Conservation (phyloP, 257 asterid species). For the Solanum habrochaites region DNA sequence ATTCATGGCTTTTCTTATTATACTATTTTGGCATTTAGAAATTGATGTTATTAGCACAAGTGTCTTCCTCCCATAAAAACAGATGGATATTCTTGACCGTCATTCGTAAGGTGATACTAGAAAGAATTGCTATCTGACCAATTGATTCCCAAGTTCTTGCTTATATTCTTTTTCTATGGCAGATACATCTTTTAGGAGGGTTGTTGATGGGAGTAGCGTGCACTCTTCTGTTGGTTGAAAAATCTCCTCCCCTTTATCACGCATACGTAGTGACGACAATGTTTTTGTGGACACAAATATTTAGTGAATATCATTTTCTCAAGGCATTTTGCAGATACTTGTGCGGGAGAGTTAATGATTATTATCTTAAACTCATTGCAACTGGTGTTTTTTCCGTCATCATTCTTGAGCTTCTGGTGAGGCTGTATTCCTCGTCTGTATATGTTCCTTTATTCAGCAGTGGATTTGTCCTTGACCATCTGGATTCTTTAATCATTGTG, state of each 20-base stretch:
- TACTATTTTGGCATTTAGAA: neutral
- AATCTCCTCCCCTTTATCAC: conserved; percentile 86
- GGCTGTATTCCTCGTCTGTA: conserved; percentile 1
- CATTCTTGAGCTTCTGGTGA: conserved; percentile 91
- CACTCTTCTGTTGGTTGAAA: conserved; percentile 56
- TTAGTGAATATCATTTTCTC: conserved; percentile 59
- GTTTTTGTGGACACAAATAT: conserved; percentile 84
- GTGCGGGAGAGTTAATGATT: conserved; percentile 26
- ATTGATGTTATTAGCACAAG: neutral
- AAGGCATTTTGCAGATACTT: conserved; percentile 52
- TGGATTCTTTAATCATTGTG: conserved; percentile 4
- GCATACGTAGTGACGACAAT: conserved; percentile 77
- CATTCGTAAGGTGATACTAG: neutral
- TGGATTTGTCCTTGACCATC: neutral
- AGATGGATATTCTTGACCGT: neutral
- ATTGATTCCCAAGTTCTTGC: neutral
- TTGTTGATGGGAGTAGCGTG: conserved; percentile 48
- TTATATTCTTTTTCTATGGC: conserved; percentile 6
- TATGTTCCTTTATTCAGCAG: conserved; percentile 1
- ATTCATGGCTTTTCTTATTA: neutral
- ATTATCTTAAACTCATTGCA: conserved; percentile 38
- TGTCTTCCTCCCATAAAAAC: neutral
- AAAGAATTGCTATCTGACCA: neutral
- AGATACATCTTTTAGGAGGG: conserved; percentile 62
- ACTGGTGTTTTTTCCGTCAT: conserved; percentile 37